Conservation (phyloP, 1,139 yeast species). For the Candida frijolesensis region DNA sequence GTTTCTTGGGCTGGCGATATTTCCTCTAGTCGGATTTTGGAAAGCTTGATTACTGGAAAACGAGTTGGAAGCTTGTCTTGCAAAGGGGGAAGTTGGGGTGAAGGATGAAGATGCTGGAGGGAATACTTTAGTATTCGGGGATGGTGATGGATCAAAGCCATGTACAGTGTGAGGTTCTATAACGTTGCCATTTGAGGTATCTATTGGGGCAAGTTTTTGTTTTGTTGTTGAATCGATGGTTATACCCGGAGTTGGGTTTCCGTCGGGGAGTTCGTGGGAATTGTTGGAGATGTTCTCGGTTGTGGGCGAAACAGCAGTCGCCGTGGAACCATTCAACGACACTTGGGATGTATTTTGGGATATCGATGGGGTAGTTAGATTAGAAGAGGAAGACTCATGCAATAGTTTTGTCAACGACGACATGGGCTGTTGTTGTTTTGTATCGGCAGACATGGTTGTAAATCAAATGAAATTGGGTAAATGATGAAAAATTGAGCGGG, state of each 20-base stretch:
- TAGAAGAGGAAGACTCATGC: constrained; percentile 33
- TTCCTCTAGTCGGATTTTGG: constrained; percentile 12
- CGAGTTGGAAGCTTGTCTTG: constrained; percentile 15
- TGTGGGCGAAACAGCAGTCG: background rate
- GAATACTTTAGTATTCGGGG: constrained; percentile 14
- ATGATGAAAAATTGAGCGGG: background rate
- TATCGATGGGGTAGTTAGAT: constrained; percentile 23
- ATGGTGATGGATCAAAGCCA: constrained; percentile 21
- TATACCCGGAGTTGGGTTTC: background rate
- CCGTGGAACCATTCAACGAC: constrained; percentile 5
- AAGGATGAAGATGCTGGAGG: constrained; percentile 15
- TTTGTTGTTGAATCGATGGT: background rate
- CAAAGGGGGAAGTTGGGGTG: constrained; percentile 21
- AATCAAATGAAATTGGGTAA: no score
- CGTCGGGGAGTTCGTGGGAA: constrained; percentile 9
- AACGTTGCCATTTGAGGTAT: constrained; percentile 1
- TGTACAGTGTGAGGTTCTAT: constrained; percentile 17
- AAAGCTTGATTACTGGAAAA: constrained; percentile 14
- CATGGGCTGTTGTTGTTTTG: constrained; percentile 21
- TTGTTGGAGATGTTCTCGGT: constrained; percentile 3
- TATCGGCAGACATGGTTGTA: constrained; percentile 2
- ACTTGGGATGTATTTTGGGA: constrained; percentile 27
- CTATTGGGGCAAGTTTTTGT: constrained; percentile 8
- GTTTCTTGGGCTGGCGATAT: constrained; percentile 40
- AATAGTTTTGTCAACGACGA: constrained; percentile 47